Conservation (phyloP, 495 filamentous ascomycete genomes). For the Sabuloglossum arenarium region DNA sequence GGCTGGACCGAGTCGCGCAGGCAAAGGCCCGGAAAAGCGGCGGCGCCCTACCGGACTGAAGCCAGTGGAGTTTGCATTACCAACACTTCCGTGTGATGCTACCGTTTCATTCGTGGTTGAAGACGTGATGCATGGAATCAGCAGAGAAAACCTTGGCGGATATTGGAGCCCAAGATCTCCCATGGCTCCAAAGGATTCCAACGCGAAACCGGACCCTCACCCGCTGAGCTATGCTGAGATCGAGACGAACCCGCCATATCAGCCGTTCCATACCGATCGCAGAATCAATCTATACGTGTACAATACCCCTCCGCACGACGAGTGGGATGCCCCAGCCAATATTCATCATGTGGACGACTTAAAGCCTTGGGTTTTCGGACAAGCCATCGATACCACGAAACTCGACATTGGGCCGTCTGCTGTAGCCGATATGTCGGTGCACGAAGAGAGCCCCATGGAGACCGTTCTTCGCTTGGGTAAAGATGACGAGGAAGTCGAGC, state of each 20-base stretch:
- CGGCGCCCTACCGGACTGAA: slow-evolving; percentile 23
- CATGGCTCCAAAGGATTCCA: background rate
- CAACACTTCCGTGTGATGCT: slow-evolving; percentile 18
- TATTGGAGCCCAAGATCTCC: slow-evolving; percentile 18
- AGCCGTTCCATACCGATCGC: slow-evolving; percentile 76
- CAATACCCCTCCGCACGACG: slow-evolving; percentile 6
- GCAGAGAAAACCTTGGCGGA: background rate
- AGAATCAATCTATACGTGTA: slow-evolving; percentile 52
- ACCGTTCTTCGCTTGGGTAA: slow-evolving; percentile 30
- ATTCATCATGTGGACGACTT: slow-evolving; percentile 13
- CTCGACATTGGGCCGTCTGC: slow-evolving; percentile 26
- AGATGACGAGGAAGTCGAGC: slow-evolving; percentile 46
- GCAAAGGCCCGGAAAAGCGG: slow-evolving; percentile 13
- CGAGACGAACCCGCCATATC: slow-evolving; percentile 76
- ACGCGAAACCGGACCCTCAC: slow-evolving; percentile 18
- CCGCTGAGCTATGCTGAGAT: slow-evolving; percentile 71
- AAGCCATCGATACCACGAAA: slow-evolving; percentile 34
- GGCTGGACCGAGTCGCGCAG: background rate
- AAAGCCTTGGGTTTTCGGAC: slow-evolving; percentile 51
- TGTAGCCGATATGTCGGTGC: slow-evolving; percentile 19
- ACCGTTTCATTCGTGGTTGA: slow-evolving; percentile 23
- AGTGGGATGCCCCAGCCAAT: slow-evolving; percentile 7
- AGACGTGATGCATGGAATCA: background rate
- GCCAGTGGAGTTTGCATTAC: slow-evolving; percentile 44
- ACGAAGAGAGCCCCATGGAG: slow-evolving; percentile 23